Base-by-base conservation (phyloP, 2,329 filamentous ascomycete genomes). In the Gaeumannomyces sp. region DNA sequence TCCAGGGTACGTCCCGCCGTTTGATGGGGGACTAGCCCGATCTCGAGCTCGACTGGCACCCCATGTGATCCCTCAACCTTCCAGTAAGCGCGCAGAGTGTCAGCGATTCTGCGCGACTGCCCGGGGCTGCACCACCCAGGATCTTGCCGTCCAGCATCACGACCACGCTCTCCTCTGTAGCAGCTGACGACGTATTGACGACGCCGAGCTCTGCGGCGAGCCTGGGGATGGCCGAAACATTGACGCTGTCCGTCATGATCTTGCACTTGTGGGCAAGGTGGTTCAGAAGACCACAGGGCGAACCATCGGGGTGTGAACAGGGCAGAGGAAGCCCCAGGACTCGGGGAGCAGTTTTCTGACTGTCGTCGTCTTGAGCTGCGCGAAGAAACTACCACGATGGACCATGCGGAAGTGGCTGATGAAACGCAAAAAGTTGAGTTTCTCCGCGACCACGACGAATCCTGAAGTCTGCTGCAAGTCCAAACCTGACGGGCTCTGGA, bases 401-500 rank as follows among this genome's bases (percentile, higher is more conserved):
- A 99, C 92, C 93, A 97, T 97, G 70, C 95, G 90, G 67, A 99
- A 99, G 77, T 99, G 95, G 76, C 92, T 95, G 79, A 99, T 96
- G 80, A 98, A 99, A 72, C 95, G 92, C 73, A 96, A 87, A 76
- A 98, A 99, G 80, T 99, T 99, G 75, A 99, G 94, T 83, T 98
- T 98, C 76, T 99, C 95, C 3, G 95, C 95, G 63, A 98, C 93
- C 62, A 99, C 93, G 0, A 92, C 96, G 76, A 96, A 99, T 68
- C 95, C 95, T 16, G 94, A 95, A 0, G 90, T 89, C 77, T 99
- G 95, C 74, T 98, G 95, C 72, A 97, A 77, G 83, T 99, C 95
- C 57, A 99, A 83, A 69, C 95, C 95, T 35, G 92, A 96, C 19
- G 92, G 89, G 80, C 92, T 96, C 72, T 92, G 87, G 60, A 99